These are phyloP conservation scores for Lumnitzera racemosa DNA, from an alignment of 345 rosid genomes.

Conservation along the genomic window DNA sequence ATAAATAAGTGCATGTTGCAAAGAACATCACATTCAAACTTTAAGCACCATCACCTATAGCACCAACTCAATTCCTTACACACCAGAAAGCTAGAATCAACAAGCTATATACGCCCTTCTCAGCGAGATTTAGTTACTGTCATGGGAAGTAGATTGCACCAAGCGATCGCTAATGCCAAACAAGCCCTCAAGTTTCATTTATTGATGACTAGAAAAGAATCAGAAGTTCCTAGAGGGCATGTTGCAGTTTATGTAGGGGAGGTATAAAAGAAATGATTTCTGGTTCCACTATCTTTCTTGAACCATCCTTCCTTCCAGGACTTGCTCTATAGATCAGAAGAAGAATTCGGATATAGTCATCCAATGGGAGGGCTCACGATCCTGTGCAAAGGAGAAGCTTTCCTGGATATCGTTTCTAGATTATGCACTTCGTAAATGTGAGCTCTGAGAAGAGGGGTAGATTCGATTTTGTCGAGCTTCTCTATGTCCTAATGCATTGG, in stretches of 20 bases:
- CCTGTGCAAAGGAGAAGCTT: conserved; percentile 33
- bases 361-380: conserved; percentile 47
- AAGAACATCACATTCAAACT: too few relatives aligned
- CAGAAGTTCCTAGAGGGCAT: conserved; percentile 33
- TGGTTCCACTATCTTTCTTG: conserved; percentile 35
- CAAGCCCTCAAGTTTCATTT: conserved; percentile 15
- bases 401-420: conserved; percentile 24
- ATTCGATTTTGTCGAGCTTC: too few relatives aligned
- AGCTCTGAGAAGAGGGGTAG: not conserved
- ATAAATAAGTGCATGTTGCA: too few relatives aligned
- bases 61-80: too few relatives aligned
- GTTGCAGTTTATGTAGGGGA: conserved; percentile 41
- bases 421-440: conserved; percentile 12
- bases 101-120: not conserved
- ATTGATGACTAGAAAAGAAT: conserved; percentile 1
- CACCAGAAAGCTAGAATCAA: too few relatives aligned
- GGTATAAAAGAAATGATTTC: conserved; percentile 23
- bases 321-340: conserved; percentile 26
- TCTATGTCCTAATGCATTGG: too few relatives aligned
- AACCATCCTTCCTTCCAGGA: conserved; percentile 34
- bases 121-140: not conserved
- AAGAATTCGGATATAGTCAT: conserved; percentile 37
- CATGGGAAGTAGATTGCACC: conserved; percentile 28
- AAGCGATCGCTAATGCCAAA: conserved; percentile 16
- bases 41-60: too few relatives aligned